A percentile compares a stretch with the other conserved stretches of the same genome.
Evolutionary conservation across 2,329 filamentous ascomycete species (phyloP).

Genomic region (Hymenoscyphus fructigenus): DNA sequence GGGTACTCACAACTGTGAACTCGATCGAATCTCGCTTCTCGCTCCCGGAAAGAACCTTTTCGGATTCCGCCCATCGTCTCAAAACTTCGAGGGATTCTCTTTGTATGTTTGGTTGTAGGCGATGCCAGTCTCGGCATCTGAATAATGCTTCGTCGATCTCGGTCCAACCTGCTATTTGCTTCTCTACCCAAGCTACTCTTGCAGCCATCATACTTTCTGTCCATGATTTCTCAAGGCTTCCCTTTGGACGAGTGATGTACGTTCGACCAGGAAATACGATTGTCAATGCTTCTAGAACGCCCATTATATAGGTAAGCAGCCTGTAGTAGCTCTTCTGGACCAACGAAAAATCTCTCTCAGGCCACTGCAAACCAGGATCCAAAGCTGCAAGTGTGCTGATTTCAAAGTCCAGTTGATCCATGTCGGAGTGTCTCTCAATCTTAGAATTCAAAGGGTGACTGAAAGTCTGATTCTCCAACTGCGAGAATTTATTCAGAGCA

Average conservation of each 20-base stretch:
- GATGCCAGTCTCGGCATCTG: constrained; percentile 21
- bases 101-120: constrained; percentile 12
- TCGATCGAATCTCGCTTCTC: constrained; percentile 17
- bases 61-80: constrained; percentile 20
- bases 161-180: constrained; percentile 23
- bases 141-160: constrained; percentile 18
- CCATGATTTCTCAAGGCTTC: constrained; percentile 20
- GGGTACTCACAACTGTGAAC: constrained; percentile 14
- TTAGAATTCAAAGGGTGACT: neutral
- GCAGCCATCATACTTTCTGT: constrained; percentile 19
- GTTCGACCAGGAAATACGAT: constrained; percentile 22
- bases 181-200: constrained; percentile 24
- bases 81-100: constrained; percentile 18
- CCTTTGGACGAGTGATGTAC: constrained; percentile 18
- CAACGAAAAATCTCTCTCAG: constrained; percentile 17
- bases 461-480: constrained; percentile 20
- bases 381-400: constrained; percentile 18
- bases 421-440: constrained; percentile 19
- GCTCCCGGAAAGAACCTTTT: constrained; percentile 19
- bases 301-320: constrained; percentile 26
- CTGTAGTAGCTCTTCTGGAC: constrained; percentile 24
- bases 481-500: constrained; percentile 20
- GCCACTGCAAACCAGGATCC: constrained; percentile 15
- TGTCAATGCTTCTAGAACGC: constrained; percentile 18
- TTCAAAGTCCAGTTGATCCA: constrained; percentile 25